Percentiles rank a stretch among this genome's conserved stretches.
These are phyloP conservation scores for Gossypium davidsonii DNA, from an alignment of 441 rosid genomes.

Conservation along the genomic window DNA sequence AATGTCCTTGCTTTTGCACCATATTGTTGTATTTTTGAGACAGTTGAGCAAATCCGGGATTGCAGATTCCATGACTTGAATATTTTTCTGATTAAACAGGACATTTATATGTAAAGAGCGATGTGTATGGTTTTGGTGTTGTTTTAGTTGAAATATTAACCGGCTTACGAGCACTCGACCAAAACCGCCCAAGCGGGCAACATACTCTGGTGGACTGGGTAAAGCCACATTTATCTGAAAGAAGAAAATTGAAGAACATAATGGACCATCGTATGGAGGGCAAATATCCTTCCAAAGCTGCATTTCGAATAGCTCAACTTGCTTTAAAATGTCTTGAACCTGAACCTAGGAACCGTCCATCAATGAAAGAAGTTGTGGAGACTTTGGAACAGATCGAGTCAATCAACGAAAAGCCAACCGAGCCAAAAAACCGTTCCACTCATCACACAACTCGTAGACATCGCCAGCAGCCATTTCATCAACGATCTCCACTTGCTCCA, in stretches of 20 bases:
- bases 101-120: slow-evolving; percentile 79
- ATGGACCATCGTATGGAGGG: slow-evolving; percentile 72
- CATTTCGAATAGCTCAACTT: slow-evolving; percentile 54
- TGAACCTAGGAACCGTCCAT: slow-evolving; percentile 64
- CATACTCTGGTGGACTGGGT: slow-evolving; percentile 63
- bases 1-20: neutral
- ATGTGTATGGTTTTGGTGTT: slow-evolving; percentile 77
- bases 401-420: slow-evolving; percentile 34
- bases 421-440: slow-evolving; percentile 34
- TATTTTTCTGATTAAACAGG: slow-evolving; percentile 36
- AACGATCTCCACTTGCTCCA: slow-evolving; percentile 49
- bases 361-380: slow-evolving; percentile 68
- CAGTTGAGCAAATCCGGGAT: neutral
- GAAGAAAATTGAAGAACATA: slow-evolving; percentile 48
- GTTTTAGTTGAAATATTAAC: slow-evolving; percentile 74
- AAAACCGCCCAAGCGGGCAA: slow-evolving; percentile 45
- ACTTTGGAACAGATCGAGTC: slow-evolving; percentile 49
- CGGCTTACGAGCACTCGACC: slow-evolving; percentile 60
- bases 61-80: neutral
- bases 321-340: slow-evolving; percentile 52
- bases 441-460: slow-evolving; percentile 26
- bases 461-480: slow-evolving; percentile 33
- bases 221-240: slow-evolving; percentile 49
- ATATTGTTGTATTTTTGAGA: neutral
- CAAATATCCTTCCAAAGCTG: slow-evolving; percentile 55